Conservation (phyloP, 1,139 yeast genomes). For the Hansenula anomala region DNA sequence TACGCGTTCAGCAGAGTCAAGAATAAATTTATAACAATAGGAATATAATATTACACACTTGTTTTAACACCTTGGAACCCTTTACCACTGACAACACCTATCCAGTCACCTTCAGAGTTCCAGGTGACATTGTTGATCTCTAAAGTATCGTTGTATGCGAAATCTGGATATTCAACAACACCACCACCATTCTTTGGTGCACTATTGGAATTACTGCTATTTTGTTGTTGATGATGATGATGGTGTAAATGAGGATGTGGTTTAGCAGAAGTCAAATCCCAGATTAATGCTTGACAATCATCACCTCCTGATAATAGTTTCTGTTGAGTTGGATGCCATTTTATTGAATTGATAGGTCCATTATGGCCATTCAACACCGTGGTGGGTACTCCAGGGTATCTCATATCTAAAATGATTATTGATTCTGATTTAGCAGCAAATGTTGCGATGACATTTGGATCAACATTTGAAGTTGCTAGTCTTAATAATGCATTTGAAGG, state of each 20-base stretch:
- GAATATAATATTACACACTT: no score
- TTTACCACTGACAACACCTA: slow-evolving; percentile 76
- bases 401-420: slow-evolving; percentile 71
- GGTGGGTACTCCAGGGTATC: slow-evolving; percentile 85
- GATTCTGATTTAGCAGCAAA: slow-evolving; percentile 67
- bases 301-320: slow-evolving; percentile 75
- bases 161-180: slow-evolving; percentile 37
- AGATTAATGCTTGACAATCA: slow-evolving; percentile 83
- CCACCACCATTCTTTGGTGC: neutral
- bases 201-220: neutral
- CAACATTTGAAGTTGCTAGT: slow-evolving; percentile 73
- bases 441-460: slow-evolving; percentile 78
- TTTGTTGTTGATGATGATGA: neutral
- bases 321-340: slow-evolving; percentile 81
- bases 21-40: no score
- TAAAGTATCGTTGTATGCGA: slow-evolving; percentile 53
- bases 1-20: no score
- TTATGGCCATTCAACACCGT: slow-evolving; percentile 64
- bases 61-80: slow-evolving; percentile 73
- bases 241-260: slow-evolving; percentile 1
- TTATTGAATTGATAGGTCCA: slow-evolving; percentile 62
- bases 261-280: slow-evolving; percentile 57
- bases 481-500: slow-evolving; percentile 56
- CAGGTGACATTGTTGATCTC: slow-evolving; percentile 79
- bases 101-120: slow-evolving; percentile 72